Evolutionary conservation across 768 basidiomycete species (phyloP).

Genomic region (Leccinum subtestaceum): DNA sequence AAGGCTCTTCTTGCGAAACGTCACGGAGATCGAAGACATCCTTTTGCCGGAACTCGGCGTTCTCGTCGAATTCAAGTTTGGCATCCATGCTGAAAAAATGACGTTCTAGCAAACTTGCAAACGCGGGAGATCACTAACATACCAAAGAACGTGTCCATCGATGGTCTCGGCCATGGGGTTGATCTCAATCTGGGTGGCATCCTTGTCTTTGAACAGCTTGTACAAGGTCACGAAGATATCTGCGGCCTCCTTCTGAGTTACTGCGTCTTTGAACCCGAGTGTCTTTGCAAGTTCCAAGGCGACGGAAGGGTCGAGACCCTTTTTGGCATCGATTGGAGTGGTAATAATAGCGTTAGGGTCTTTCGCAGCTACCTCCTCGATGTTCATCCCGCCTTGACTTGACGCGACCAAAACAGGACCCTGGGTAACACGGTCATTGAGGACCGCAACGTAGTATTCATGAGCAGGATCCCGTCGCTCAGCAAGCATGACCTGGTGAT

Average conservation of each 20-base stretch:
- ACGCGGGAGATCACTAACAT: constrained; percentile 22
- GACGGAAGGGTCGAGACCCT: constrained; percentile 69
- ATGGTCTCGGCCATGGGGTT: constrained; percentile 93
- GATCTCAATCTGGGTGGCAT: constrained; percentile 99
- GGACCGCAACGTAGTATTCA: constrained; percentile 96
- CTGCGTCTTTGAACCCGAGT: constrained; percentile 79
- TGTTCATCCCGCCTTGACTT: constrained; percentile 98
- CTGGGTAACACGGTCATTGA: constrained; percentile 89
- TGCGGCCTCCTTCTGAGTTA: constrained; percentile 80
- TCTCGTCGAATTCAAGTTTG: constrained; percentile 99
- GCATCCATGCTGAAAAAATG: constrained; percentile 85
- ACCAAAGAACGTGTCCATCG: constrained; percentile 94
- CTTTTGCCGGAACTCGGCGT: constrained; percentile 95
- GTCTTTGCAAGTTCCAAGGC: constrained; percentile 80
- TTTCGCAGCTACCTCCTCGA: constrained; percentile 97
- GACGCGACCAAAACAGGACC: constrained; percentile 93
- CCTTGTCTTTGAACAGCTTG: constrained; percentile 97
- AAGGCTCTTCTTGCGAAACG: constrained; percentile 91
- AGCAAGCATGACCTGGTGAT: constrained; percentile 88
- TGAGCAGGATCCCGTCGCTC: constrained; percentile 91
- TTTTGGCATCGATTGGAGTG: constrained; percentile 82
- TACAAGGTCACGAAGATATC: constrained; percentile 93
- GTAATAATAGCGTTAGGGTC: constrained; percentile 95
- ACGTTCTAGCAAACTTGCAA: neutral
- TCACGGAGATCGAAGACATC: constrained; percentile 90